These are phyloP conservation scores for Magnolia kwangsiensis DNA, from an alignment of 164 flowering plant genomes.

Conservation along the genomic window DNA sequence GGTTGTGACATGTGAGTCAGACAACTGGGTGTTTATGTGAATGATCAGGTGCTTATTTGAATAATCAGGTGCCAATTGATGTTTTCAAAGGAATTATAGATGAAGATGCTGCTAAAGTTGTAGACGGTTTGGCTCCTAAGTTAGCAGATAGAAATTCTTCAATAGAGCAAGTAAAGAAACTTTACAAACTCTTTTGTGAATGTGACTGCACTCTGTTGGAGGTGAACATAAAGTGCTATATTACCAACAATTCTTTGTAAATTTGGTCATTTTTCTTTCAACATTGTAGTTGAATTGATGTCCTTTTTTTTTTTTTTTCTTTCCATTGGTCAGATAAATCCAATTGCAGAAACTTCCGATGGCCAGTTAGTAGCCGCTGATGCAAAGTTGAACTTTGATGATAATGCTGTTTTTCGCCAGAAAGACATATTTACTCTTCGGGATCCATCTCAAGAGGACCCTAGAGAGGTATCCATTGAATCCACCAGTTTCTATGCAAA, in stretches of 20 bases:
- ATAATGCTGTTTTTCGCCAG: slow-evolving; percentile 93
- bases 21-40: not conserved
- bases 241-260: not conserved
- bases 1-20: not conserved
- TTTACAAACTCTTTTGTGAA: slow-evolving; percentile 78
- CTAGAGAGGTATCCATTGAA: slow-evolving; percentile 71
- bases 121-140: slow-evolving; percentile 88
- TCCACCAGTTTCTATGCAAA: not conserved
- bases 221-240: slow-evolving; percentile 37
- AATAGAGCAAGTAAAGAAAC: slow-evolving; percentile 95
- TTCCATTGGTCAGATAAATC: slow-evolving; percentile 65
- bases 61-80: slow-evolving; percentile 82
- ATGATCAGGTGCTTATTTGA: not conserved
- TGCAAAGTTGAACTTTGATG: slow-evolving; percentile 97
- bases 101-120: slow-evolving; percentile 99
- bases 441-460: slow-evolving; percentile 95
- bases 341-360: slow-evolving; percentile 90
- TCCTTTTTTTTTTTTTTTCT: not conserved
- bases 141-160: slow-evolving; percentile 65
- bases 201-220: slow-evolving; percentile 91
- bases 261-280: not conserved
- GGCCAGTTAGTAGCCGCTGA: slow-evolving; percentile 94
- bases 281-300: not conserved
- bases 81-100: slow-evolving; percentile 94
- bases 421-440: slow-evolving; percentile 86